Conservation (phyloP, 371 early-diverging fungal species). For the Apophysomyces ossiformis region DNA sequence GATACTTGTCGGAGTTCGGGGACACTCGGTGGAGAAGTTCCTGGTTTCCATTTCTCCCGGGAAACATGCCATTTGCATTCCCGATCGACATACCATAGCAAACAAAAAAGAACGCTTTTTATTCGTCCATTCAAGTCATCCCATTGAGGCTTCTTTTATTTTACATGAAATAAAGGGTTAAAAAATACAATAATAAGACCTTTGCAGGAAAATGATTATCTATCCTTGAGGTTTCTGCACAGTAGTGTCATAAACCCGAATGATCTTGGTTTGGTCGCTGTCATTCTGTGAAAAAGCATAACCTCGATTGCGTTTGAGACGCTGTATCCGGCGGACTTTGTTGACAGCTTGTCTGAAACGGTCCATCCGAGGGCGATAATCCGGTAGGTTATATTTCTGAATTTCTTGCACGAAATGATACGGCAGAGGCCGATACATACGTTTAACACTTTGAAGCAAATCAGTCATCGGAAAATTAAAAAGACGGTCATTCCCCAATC, state of each 20-base stretch:
- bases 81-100: neutral
- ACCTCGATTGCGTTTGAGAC: slow-evolving; percentile 91
- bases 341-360: slow-evolving; percentile 96
- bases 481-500: neutral
- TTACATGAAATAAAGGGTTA: neutral
- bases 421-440: slow-evolving; percentile 78
- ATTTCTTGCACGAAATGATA: slow-evolving; percentile 98
- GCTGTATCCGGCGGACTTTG: slow-evolving; percentile 93
- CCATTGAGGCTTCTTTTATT: too few relatives aligned
- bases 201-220: slow-evolving; percentile 7
- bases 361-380: slow-evolving; percentile 96
- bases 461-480: neutral
- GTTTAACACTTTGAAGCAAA: slow-evolving; percentile 61
- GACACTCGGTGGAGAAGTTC: neutral
- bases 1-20: slow-evolving; percentile 1
- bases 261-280: slow-evolving; percentile 91
- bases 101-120: too few relatives aligned
- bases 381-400: slow-evolving; percentile 98
- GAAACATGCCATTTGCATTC: neutral
- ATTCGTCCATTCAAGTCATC: too few relatives aligned
- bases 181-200: neutral
- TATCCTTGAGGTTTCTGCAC: slow-evolving; percentile 85
- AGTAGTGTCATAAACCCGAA: slow-evolving; percentile 97
- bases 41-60: neutral
- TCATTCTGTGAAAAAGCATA: slow-evolving; percentile 98